Base-by-base conservation (phyloP, 495 filamentous ascomycete genomes). In the Hypoxylon lenormandii region DNA sequence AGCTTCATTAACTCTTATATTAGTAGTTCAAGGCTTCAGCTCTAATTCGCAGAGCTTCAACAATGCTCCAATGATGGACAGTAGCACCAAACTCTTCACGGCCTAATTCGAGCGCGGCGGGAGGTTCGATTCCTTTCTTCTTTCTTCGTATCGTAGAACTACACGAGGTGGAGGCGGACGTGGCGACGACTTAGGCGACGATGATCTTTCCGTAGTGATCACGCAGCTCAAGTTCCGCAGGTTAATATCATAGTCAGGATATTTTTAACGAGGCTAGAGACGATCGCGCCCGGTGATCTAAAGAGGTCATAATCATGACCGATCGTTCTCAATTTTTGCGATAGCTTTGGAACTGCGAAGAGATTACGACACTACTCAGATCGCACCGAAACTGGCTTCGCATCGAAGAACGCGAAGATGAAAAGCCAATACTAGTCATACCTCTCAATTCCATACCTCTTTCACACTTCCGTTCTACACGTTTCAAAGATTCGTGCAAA, bases 171-270 rank as follows among this genome's bases (percentile, higher is more conserved):
- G 48, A 16, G 10, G 21, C 21, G 2, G n/a, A 19, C 30, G 2
- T 33, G 30, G 30, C 30, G 30, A 33, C 10, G 19, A 8, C 38
- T 38, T 11, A 23, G 18, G 12, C 18, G 11, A 26, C n/a, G 67
- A 48, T 52, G 61, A 70, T 70, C 67, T 62, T 70, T 37, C 61
- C 61, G 26, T 22, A 51, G 51, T 42, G 21, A 52, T 61, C 67
- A 52, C 56, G 67, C 56, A 62, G 16, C 16, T 19, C 21, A 52
- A 18, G 45, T 16, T 70, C 60, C 66, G 60, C 26, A 26, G 23
- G 49, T 61, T 18, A 23, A 37, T 16, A 13, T 56, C 30, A 19
- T 36, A 59, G 18, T 60, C 22, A 26, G 26, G 60, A 54, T 30
- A 7, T 2, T 26, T 0, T 43, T 36, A 0, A 43, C 16, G 49